phyloP scores from a whole-genome alignment of 441 rosid genomes.

The Geranium incanum region DNA sequence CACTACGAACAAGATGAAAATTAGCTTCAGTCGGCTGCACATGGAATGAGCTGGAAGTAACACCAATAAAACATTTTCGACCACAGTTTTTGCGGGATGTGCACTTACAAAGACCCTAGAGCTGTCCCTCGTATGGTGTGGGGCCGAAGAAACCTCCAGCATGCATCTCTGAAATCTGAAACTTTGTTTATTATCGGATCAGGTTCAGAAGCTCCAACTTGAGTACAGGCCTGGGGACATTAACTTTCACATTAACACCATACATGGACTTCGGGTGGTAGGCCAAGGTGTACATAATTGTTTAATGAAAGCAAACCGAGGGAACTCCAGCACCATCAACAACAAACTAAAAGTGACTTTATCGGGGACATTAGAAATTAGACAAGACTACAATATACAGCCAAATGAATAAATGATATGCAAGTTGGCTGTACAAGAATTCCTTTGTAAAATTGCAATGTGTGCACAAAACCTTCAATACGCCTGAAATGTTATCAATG shows the following conservation, averaged over 20 bases:
- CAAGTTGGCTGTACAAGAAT: background rate
- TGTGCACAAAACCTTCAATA: background rate
- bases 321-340: background rate
- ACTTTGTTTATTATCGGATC: slow-evolving; percentile 52
- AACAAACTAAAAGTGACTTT: background rate
- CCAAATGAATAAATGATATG: background rate
- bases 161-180: slow-evolving; percentile 64
- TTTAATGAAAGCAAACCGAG: background rate
- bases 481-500: background rate
- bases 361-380: background rate
- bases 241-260: slow-evolving; percentile 28
- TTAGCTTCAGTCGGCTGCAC: slow-evolving; percentile 17
- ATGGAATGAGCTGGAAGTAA: slow-evolving; percentile 7
- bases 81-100: slow-evolving; percentile 9
- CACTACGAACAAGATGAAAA: slow-evolving; percentile 41
- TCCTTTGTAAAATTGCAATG: background rate
- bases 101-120: slow-evolving; percentile 64
- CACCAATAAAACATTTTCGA: slow-evolving; percentile 13
- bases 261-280: slow-evolving; percentile 11
- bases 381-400: background rate
- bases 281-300: slow-evolving; percentile 4
- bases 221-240: slow-evolving; percentile 59
- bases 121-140: slow-evolving; percentile 93
- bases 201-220: slow-evolving; percentile 72
- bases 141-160: slow-evolving; percentile 96